Evolutionary conservation across 129 eudicot genomes (phyloP).

Genomic region (Smallanthus sonchifolius): DNA sequence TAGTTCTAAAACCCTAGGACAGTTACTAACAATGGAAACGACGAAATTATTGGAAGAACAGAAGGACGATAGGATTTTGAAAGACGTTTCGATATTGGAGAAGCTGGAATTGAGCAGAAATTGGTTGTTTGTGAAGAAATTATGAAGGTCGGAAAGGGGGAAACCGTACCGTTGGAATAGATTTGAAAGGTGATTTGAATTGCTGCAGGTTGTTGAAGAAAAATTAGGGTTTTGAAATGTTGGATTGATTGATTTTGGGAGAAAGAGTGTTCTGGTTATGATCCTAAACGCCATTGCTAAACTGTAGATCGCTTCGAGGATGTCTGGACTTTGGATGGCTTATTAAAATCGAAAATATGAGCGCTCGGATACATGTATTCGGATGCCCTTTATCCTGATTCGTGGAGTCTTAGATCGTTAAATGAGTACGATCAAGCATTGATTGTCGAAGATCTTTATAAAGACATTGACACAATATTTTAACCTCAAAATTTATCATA

Average conservation of each 20-base stretch:
- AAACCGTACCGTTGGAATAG: conserved; percentile 67
- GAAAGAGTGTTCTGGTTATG: conserved; percentile 16
- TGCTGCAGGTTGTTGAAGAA: conserved; percentile 27
- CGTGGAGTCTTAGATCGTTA: too few species aligned
- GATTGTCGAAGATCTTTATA: too few species aligned
- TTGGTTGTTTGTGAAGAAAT: conserved; percentile 41
- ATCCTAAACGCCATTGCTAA: conserved; percentile 36
- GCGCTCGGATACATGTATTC: too few species aligned
- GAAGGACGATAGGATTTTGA: conserved; percentile 47
- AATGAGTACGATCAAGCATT: too few species aligned
- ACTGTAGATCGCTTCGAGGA: not conserved
- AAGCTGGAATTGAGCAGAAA: conserved; percentile 39
- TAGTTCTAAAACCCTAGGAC: conserved; percentile 59
- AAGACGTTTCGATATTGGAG: conserved; percentile 41
- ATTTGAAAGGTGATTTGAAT: conserved; percentile 29
- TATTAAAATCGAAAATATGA: too few species aligned
- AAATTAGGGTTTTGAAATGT: conserved; percentile 12
- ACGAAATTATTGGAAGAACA: conserved; percentile 33
- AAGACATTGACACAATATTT: too few species aligned
- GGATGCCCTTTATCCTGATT: too few species aligned
- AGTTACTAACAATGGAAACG: conserved; percentile 42
- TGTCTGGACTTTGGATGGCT: too few species aligned
- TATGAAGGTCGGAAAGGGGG: conserved; percentile 36
- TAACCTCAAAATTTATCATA: too few species aligned
- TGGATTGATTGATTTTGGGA: conserved; percentile 18